These are phyloP conservation scores for Rhazya stricta DNA, from an alignment of 257 asterid genomes.

Conservation along the genomic window DNA sequence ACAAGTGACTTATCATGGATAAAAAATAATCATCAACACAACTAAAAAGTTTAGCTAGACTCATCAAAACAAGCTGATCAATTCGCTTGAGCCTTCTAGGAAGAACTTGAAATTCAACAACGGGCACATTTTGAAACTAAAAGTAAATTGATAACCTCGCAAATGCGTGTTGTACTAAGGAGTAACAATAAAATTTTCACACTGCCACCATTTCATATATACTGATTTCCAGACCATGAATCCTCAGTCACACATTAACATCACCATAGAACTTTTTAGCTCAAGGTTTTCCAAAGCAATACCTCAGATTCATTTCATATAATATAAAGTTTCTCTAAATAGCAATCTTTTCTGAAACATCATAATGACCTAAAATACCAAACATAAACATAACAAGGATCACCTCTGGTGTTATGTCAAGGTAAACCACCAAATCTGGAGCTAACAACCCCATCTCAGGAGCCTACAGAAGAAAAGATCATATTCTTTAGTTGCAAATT, in stretches of 20 bases:
- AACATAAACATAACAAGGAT: neutral
- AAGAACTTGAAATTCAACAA: neutral
- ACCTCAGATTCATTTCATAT: neutral
- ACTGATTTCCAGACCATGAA: neutral
- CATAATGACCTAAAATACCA: neutral
- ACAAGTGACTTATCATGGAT: neutral
- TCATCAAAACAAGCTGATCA: neutral
- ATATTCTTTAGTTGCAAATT: slow-evolving; percentile 1
- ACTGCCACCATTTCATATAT: neutral
- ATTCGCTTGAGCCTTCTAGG: neutral
- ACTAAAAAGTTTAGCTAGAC: too few relatives aligned
- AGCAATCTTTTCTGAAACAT: neutral
- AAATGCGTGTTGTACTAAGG: neutral
- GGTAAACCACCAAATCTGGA: slow-evolving; percentile 88
- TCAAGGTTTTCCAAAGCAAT: neutral
- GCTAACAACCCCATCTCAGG: slow-evolving; percentile 87
- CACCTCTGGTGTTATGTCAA: slow-evolving; percentile 95
- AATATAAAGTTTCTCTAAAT: neutral
- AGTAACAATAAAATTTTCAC: neutral
- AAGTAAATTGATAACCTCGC: neutral
- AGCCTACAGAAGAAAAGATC: slow-evolving; percentile 47
- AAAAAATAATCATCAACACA: neutral
- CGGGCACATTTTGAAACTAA: neutral
- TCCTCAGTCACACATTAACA: neutral
- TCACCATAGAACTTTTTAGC: too few relatives aligned